Evolutionary conservation across 352 stramenopile species (phyloP).

Genomic region (Phytophthora rubi): DNA sequence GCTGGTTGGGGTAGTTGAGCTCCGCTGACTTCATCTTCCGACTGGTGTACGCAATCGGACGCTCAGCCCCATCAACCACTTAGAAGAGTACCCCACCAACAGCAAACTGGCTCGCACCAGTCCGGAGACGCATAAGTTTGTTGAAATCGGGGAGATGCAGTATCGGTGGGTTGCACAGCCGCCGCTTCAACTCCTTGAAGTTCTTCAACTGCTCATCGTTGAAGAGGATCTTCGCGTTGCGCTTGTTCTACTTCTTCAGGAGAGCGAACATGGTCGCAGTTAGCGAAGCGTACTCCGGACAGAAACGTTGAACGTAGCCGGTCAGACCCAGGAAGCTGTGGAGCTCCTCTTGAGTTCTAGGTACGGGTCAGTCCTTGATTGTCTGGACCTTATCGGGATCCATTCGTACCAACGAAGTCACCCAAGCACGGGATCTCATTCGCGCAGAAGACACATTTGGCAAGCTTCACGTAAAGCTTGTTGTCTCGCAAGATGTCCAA

Average conservation of each 20-base stretch:
- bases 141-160: background rate
- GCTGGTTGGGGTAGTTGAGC: no score
- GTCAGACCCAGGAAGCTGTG: conserved; percentile 7
- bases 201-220: background rate
- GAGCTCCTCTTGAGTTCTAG: conserved; percentile 2
- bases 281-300: no score
- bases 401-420: background rate
- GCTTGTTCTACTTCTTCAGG: background rate
- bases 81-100: background rate
- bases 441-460: no score
- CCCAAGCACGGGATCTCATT: no score
- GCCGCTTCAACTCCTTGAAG: conserved; percentile 2
- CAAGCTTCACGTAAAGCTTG: no score
- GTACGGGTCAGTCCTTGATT: conserved; percentile 2
- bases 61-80: conserved; percentile 2
- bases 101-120: conserved; percentile 1
- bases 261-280: no score
- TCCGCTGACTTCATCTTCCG: no score
- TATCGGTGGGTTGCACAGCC: conserved; percentile 4
- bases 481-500: background rate
- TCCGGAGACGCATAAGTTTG: conserved; percentile 4
- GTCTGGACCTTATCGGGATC: conserved; percentile 6
- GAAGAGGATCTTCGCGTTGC: no score
- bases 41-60: background rate
- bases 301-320: background rate